Base-by-base conservation (phyloP, 257 asterid species). In the Ophiorrhiza pumila region DNA sequence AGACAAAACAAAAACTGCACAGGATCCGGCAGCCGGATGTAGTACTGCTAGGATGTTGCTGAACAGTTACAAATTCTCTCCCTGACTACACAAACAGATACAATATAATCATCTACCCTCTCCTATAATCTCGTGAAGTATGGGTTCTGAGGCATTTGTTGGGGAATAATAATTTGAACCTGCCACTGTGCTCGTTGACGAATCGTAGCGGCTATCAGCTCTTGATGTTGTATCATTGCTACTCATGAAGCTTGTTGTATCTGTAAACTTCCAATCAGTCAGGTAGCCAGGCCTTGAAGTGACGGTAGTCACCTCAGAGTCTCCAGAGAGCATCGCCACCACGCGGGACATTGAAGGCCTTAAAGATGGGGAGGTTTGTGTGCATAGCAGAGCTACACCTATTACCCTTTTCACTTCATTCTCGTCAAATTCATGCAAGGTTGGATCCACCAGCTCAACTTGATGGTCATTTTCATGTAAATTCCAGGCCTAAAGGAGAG, bases 261-360 rank as follows among this genome's bases (percentile, higher is more conserved):
- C 80, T 55, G 39, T 60, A 41, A 69, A 76, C 39, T 70, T 76
- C 80, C 80, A 76, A 11, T 76, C 74, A 53, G 72, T 64, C 60
- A 76, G 74, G 62, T 76, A 76, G 7, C 76, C 80, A 20, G 80
- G 80, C 32, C 70, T 32, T 41, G 80, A 39, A 50, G 74, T 49
- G 10, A 49, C 80, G 0, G 8, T 10, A 34, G 71, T 43, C 31
- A 76, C 65, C 63, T 62, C 72, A 13, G 46, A 3, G 43, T 76
- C 80, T 31, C 80, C 80, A 50, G 75, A 61, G 57, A 70, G 76
- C 80, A 76, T 76, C 29, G 80, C 80, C 63, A 63, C 65, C 14
- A 41, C 80, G 1, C 80, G 72, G n/a, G 80, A 69, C 80, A 76
- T 76, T 9, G 80, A 31, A 20, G 80, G 80, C 76, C 80, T 49